phyloP scores from a whole-genome alignment of 768 basidiomycete genomes.

The Coprinellus micaceus region DNA sequence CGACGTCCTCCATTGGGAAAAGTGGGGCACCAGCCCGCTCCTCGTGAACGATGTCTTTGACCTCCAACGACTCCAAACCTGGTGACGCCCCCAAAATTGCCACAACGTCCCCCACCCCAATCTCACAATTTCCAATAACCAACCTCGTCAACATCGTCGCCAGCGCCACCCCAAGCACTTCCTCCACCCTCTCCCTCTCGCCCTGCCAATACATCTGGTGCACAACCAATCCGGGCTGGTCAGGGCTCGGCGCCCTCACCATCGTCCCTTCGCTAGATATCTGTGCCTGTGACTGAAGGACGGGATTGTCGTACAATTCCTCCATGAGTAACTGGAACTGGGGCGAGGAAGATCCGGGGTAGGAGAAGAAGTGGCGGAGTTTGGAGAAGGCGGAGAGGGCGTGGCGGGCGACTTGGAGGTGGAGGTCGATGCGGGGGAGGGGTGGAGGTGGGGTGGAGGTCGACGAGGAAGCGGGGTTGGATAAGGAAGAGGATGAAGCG shows the following conservation, averaged over 20 bases:
- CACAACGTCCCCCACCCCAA: not conserved
- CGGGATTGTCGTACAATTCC: not conserved
- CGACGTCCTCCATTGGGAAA: no score
- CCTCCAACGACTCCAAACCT: not conserved
- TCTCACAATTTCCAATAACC: not conserved
- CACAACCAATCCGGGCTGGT: not conserved
- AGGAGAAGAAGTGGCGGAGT: not conserved
- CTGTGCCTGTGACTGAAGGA: not conserved
- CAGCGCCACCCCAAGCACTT: not conserved
- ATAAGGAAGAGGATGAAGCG: no score
- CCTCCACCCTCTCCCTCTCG: no score
- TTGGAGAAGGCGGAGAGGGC: not conserved
- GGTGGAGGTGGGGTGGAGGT: no score
- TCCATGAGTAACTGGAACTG: not conserved
- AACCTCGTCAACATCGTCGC: not conserved
- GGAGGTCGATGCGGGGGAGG: not conserved
- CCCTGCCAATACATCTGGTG: slow-evolving; percentile 1
- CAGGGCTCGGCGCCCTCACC: not conserved
- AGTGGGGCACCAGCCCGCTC: not conserved
- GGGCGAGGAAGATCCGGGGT: not conserved
- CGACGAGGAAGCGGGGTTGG: no score
- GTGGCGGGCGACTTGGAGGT: not conserved
- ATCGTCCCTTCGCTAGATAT: not conserved
- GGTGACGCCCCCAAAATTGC: not conserved
- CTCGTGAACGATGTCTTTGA: not conserved